Base-by-base conservation (phyloP, 2,329 filamentous ascomycete species). In the Phyllosticta ampelicida region DNA sequence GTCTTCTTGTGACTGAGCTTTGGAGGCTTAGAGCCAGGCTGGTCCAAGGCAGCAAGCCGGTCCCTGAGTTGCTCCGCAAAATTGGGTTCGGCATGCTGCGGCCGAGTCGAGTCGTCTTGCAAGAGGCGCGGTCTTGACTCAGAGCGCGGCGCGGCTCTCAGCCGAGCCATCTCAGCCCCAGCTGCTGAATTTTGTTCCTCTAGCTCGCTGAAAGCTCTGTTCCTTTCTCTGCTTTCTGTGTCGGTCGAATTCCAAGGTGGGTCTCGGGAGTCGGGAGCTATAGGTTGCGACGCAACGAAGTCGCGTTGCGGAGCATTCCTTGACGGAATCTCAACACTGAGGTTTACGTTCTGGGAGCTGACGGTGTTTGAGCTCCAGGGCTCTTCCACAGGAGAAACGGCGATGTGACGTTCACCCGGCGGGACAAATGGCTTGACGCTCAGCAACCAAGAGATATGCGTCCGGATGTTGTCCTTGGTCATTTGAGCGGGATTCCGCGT, bases 391-490 rank as follows among this genome's bases (percentile, higher is more conserved):
- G 9, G 13, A 13, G 54, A 28, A n/a, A 29, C 48, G 13, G 50
- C 44, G 21, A 51, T 30, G 36, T 50, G 49, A 16, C 20, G 59
- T 9, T 23, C 54, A 5, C 52, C 49, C 26, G 67, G 64, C n/a
- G 76, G 75, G 53, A 77, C 61, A 62, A 74, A 75, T 49, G 76
- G 74, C 65, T 74, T 77, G 61, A 70, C 69, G 62, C 65, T 66
- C 58, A 77, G 65, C 66, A 79, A 69, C 77, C 77, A 79, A 61
- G 69, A 69, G 61, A 79, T 68, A 63, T 79, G 76, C 65, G 73
- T 71, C 60, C 65, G 68, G 61, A 79, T 67, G 62, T 79, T 79
- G 66, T 79, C 72, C 63, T 66, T 66, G 71, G 76, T 77, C 76
- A 78, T 78, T 59, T 55, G 53, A 52, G 51, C 51, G 52, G 28